These are phyloP conservation scores for Malus sieversii DNA, from an alignment of 306 rosid genomes.

Conservation along the genomic window DNA sequence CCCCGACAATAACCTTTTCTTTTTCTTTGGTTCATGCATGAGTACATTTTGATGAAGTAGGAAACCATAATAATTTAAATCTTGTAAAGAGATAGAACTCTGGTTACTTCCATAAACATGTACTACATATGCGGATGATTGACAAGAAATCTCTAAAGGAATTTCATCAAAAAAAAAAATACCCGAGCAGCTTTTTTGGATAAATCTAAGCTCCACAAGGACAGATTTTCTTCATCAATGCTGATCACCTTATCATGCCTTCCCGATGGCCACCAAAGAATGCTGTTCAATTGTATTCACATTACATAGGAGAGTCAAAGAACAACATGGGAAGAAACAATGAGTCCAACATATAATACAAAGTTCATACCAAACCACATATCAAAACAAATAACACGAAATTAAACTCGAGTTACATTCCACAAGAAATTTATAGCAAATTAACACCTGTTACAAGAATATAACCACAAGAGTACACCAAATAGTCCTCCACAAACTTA, in stretches of 20 bases:
- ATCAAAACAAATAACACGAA: background rate
- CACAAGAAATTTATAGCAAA: background rate
- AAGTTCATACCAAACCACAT: background rate
- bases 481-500: background rate
- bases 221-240: constrained; percentile 70
- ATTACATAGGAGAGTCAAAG: constrained; percentile 10
- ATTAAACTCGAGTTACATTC: background rate
- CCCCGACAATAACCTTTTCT: background rate
- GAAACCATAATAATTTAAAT: background rate
- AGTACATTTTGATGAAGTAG: background rate
- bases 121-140: background rate
- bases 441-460: background rate
- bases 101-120: background rate
- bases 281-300: constrained; percentile 35
- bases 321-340: background rate
- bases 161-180: constrained; percentile 16
- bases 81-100: background rate
- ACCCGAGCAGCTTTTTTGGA: constrained; percentile 86
- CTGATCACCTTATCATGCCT: constrained; percentile 87
- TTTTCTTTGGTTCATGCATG: background rate
- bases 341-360: background rate
- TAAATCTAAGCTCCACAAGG: constrained; percentile 79
- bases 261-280: constrained; percentile 98
- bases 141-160: background rate
- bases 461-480: background rate